Evolutionary conservation across 305 asterid genomes (phyloP), one percentile per base, ranked within the genome.

Genomic region (Rubia balearica): DNA sequence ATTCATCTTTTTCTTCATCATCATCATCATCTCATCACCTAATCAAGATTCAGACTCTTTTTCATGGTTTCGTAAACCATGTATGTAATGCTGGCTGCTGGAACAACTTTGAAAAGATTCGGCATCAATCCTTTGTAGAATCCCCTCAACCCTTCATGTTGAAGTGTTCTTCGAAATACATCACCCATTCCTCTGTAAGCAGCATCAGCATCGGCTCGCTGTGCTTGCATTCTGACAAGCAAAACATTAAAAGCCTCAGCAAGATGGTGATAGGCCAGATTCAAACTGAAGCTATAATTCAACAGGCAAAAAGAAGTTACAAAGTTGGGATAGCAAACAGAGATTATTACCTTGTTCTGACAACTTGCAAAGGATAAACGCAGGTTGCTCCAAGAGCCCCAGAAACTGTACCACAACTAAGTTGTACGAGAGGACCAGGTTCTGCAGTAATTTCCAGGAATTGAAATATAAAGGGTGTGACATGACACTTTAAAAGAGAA

Each of bases 101-200:
- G 98, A 36, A 94, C 87, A 5, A 94, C 99, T 79, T 94, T 94
- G 60, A 90, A 93, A 69, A 94, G 96, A 84, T 91, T 94, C 1
- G 99, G 99, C 71, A 88, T 80, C 46, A 94, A 93, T n/a, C 99
- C 99, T 79, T 89, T 94, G 73, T 91, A 94, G 84, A 94, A 94
- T 38, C 97, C 99, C 80, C 93, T 60, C 40, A 76, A 38, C 56
- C 99, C 99, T 85, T 94, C 98, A 16, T 12, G 75, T 64, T 49
- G 70, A 75, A 83, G 74, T 27, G 97, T 94, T 86, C 82, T 88
- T 82, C 84, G 71, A 73, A 94, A 83, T 42, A 87, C 86, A 61
- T 85, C 97, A 5, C 91, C 82, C 98, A 94, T 94, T 68, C 86
- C 86, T 60, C 76, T 68, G 79, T 87, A 80, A 21, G 86, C 71